A percentile compares a stretch with the other conserved stretches of the same genome.
These are phyloP conservation scores for Podospora anserina DNA, from an alignment of 495 filamentous ascomycete genomes.

Conservation along the genomic window DNA sequence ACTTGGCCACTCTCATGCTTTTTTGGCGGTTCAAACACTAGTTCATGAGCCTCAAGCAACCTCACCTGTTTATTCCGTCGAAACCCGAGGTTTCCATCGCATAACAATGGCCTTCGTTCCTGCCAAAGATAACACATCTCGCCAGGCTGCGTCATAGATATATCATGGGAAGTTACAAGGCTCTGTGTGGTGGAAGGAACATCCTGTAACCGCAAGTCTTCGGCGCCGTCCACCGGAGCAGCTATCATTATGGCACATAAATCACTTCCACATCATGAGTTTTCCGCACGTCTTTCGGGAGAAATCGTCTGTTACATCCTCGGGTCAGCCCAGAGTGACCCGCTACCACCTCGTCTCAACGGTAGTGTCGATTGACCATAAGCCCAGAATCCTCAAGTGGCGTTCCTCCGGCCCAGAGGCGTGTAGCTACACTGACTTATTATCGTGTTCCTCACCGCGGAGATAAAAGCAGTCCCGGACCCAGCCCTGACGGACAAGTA, in stretches of 20 bases:
- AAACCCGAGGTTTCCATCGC: neutral
- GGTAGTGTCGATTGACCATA: neutral
- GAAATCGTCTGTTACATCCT: neutral
- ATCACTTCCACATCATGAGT: neutral
- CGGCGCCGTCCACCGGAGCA: neutral
- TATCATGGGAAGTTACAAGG: neutral
- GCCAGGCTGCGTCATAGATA: neutral
- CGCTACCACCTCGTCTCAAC: neutral
- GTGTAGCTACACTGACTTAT: neutral
- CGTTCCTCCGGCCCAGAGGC: neutral
- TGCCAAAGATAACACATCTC: neutral
- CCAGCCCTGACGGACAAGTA: neutral
- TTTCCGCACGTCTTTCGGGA: neutral
- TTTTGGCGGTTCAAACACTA: neutral
- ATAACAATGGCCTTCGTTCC: neutral
- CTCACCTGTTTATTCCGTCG: neutral
- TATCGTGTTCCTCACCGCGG: neutral
- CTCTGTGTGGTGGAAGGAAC: neutral
- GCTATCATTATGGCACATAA: neutral
- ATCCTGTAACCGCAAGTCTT: neutral
- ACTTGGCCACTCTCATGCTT: neutral
- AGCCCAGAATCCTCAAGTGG: neutral
- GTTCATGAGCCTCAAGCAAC: neutral
- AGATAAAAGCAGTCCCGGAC: neutral
- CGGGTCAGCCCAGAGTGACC: neutral